Evolutionary conservation across 2,329 filamentous ascomycete species (phyloP), one percentile per base, ranked within the genome.

Genomic region (Lasiodiplodia gonubiensis): DNA sequence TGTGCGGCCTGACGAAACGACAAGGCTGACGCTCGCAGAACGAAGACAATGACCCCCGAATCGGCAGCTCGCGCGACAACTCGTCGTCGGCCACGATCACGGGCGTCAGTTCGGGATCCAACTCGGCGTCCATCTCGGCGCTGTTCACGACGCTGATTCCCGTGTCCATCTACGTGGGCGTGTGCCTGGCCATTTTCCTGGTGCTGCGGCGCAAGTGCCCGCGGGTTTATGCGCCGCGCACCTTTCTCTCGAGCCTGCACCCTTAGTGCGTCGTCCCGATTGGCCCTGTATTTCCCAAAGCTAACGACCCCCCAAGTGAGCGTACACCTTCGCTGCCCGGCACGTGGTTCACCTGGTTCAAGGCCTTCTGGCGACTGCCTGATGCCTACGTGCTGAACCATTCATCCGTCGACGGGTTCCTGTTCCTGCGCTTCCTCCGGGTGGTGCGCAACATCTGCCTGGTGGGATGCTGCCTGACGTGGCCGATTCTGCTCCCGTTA

Each of bases 401-500:
- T 81, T 92, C 94, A 76, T 96, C 93, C 0, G 86, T 98, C 70
- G 94, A 98, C 77, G 92, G 91, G 30, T 98, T 94, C 78, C 88
- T 98, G 64, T 93, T 96, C 77, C 84, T 98, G 33, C 92, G 94
- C 37, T 97, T 94, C 74, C 81, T 98, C 70, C 92, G 93, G 74
- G 90, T 95, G 64, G 83, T 90, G 33, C 87, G 90, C 64, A 85
- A 91, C 69, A 90, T 96, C 71, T 94, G 91, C 80, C 86, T 98
- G 54, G 90, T 94, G 11, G 95, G 95, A 68, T 92, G 90, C 74
- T 83, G 86, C 72, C 89, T 98, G 68, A 94, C 92, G 21, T 97
- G 92, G 89, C 94, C 95, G 0, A 85, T 97, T 48, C 83, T 98
- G 23, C 92, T 91, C 88, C 94, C 95, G 0, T 82, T 97, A 77